These are phyloP conservation scores for Emericellopsis terricola DNA, from an alignment of 495 filamentous ascomycete species.

Conservation along the genomic window DNA sequence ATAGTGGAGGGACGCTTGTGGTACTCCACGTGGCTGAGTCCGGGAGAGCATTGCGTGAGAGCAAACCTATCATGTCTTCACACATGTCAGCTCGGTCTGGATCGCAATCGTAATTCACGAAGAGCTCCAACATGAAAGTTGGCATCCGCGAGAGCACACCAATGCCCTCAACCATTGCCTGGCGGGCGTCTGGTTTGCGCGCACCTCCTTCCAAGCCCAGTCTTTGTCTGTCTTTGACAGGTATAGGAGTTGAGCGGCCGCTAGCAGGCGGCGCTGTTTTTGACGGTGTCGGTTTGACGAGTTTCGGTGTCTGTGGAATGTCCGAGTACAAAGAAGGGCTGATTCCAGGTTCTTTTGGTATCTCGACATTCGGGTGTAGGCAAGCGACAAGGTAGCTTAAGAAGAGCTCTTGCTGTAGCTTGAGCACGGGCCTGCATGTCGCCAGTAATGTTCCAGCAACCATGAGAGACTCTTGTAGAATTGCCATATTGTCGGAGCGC, in stretches of 20 bases:
- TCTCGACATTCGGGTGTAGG: constrained; percentile 79
- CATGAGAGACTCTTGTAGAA: constrained; percentile 78
- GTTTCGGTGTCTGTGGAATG: constrained; percentile 75
- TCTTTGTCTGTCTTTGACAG: constrained; percentile 83
- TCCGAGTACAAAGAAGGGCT: constrained; percentile 85
- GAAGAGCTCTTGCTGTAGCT: constrained; percentile 93
- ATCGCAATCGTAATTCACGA: constrained; percentile 96
- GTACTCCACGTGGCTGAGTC: constrained; percentile 99
- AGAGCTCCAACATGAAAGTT: constrained; percentile 84
- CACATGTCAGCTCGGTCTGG: constrained; percentile 83
- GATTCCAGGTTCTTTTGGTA: constrained; percentile 78
- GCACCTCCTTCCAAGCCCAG: constrained; percentile 85
- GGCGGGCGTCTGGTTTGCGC: constrained; percentile 80
- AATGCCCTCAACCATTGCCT: constrained; percentile 97
- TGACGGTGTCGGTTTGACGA: constrained; percentile 66
- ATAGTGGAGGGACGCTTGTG: constrained; percentile 90
- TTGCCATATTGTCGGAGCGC: constrained; percentile 84
- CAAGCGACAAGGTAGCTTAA: constrained; percentile 89
- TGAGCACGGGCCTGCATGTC: constrained; percentile 81
- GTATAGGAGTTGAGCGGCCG: constrained; percentile 79
- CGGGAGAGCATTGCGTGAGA: constrained; percentile 87
- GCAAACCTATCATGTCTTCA: constrained; percentile 81
- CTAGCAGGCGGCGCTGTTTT: constrained; percentile 60
- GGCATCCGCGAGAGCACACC: constrained; percentile 83
- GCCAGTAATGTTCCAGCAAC: constrained; percentile 82